Percentiles rank a stretch among this genome's conserved stretches.
Evolutionary conservation across 148 eudicot genomes (phyloP).

Genomic region (Cornus kousa): DNA sequence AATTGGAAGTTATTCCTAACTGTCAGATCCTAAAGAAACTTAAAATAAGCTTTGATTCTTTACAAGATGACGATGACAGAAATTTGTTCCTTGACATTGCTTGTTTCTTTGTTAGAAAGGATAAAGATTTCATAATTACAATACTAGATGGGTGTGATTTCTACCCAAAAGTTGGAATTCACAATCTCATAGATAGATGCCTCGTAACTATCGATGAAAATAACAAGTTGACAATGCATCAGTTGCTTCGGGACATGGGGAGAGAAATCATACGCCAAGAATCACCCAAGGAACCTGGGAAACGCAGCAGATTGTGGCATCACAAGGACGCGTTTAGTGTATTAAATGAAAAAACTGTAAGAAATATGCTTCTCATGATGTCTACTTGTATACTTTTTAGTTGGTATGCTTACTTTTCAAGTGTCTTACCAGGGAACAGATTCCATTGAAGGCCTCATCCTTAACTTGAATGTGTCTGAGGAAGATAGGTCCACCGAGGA

Average conservation of each 20-base stretch:
- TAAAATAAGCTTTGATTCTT: no score
- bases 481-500: background rate
- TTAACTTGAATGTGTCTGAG: background rate
- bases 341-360: background rate
- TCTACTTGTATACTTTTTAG: background rate
- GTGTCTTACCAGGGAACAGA: background rate
- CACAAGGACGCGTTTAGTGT: background rate
- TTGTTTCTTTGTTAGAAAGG: background rate
- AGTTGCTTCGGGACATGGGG: no score
- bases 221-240: no score
- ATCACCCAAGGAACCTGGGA: background rate
- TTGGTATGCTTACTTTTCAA: background rate
- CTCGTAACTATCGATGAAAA: no score
- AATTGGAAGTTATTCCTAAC: background rate
- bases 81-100: background rate
- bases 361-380: background rate
- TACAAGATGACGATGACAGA: background rate
- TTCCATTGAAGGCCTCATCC: background rate
- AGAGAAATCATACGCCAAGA: background rate
- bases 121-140: background rate
- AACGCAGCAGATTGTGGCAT: conserved; percentile 2
- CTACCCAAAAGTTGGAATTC: no score
- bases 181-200: no score
- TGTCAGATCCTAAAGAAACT: no score
- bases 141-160: background rate